Evolutionary conservation across 1,284 basidiomycete genomes (phyloP).

Genomic region (Schizophyllum amplum): DNA sequence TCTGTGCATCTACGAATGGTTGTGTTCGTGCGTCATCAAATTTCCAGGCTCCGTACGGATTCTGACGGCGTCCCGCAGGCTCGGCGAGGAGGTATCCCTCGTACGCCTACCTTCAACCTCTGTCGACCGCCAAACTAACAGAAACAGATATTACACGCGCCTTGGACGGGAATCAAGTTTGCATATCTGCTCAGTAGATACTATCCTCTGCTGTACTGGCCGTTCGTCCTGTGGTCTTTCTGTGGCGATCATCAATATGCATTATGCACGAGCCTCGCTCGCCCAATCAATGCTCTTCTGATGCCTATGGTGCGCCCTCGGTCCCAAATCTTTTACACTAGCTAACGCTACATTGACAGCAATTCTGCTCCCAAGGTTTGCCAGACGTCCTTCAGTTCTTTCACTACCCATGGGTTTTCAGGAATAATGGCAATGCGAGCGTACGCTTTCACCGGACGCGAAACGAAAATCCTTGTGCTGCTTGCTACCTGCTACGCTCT

Average conservation of each 20-base stretch:
- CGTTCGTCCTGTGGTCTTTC: constrained; percentile 10
- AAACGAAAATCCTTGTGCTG: constrained; percentile 19
- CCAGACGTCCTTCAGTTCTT: not conserved
- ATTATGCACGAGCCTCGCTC: constrained; percentile 7
- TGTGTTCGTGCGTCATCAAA: constrained; percentile 16
- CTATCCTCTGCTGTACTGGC: constrained; percentile 9
- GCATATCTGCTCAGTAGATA: constrained; percentile 26
- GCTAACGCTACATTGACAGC: constrained; percentile 4
- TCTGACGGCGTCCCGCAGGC: not conserved
- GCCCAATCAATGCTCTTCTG: constrained; percentile 2
- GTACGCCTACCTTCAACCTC: constrained; percentile 17
- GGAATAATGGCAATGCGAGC: constrained; percentile 13
- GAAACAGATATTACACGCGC: constrained; percentile 23
- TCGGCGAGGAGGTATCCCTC: constrained; percentile 4
- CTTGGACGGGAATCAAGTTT: constrained; percentile 29
- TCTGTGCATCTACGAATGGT: constrained; percentile 21
- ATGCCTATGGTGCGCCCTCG: constrained; percentile 10
- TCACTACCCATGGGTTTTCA: not conserved
- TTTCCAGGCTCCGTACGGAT: not conserved
- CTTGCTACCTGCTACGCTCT: constrained; percentile 22
- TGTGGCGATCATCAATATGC: constrained; percentile 6
- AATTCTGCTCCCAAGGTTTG: constrained; percentile 10
- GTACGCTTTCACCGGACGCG: constrained; percentile 13
- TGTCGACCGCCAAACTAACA: not conserved
- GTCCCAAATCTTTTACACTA: too few species aligned